Evolutionary conservation across 495 filamentous ascomycete species (phyloP), one percentile per base, ranked within the genome.

Genomic region (Hyaloscypha variabilis): DNA sequence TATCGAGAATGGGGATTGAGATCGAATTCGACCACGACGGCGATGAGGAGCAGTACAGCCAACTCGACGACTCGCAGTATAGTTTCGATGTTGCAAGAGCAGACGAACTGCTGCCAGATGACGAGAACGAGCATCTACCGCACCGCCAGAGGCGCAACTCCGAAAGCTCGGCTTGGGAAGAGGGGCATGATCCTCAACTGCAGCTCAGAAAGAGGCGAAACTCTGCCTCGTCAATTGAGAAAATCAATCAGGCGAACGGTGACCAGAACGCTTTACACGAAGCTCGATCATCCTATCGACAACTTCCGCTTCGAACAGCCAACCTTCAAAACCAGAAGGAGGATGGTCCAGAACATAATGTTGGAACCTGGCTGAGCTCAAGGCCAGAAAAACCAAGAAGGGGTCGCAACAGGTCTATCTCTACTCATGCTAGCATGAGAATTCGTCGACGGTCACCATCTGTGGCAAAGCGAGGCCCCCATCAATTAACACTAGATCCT

Each of bases 1-100:
- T 95, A 67, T 80, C 81, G 39, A 78, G 82, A 60, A 81, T 90
- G 79, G 88, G 87, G 39, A 91, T 94, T 67, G 81, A 86, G 36
- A 79, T 93, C 66, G 84, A 89, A 59, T 76, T 88, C 57, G 85
- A 85, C 24, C 65, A 69, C 24, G 31, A 65, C 8, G 68, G 73
- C n/a, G 76, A 74, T 5, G 79, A 72, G 49, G 78, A 78, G 6
- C 28, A 63, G 39, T 46, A 34, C 19, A 64, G 31, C 28, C 63
- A 63, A 19, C 34, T 60, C 25, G 69, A 68, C 14, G 54, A 61
- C 39, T 61, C 52, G 23, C 23, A 61, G 6, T 49, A 31, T 14
- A 56, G 65, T 23, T 14, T 64, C 17, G 55, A 60, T 10, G 34
- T 25, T 30, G 34, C 30, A 17, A 34, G 30, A 5, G 28, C 50